Conservation (phyloP, 768 basidiomycete species). For the Mycena epipterygia region DNA sequence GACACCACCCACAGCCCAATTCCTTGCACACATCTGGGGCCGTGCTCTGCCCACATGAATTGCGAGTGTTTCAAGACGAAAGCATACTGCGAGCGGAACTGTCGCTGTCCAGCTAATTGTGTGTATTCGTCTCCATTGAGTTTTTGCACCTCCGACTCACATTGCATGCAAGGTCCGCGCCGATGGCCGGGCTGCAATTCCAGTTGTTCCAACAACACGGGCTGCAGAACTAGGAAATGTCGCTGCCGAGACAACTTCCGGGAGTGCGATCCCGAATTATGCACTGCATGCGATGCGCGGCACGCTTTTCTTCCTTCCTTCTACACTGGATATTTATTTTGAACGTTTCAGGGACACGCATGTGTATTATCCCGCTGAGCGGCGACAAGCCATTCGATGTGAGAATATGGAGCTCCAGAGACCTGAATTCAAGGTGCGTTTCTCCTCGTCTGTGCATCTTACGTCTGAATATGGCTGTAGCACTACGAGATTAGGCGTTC, state of each 20-base stretch:
- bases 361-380: not conserved
- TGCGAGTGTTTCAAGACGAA: constrained; percentile 58
- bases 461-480: not conserved
- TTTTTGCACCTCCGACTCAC: constrained; percentile 16
- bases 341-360: not conserved
- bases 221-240: constrained; percentile 42
- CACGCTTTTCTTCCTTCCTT: not conserved
- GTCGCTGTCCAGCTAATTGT: constrained; percentile 62
- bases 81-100: constrained; percentile 61
- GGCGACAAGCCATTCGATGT: not conserved
- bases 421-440: constrained; percentile 10
- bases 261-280: constrained; percentile 70
- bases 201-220: constrained; percentile 24
- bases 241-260: constrained; percentile 49
- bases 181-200: constrained; percentile 57
- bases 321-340: constrained; percentile 35
- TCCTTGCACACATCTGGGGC: constrained; percentile 57
- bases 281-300: constrained; percentile 58
- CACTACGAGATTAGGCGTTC: not conserved
- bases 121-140: constrained; percentile 25
- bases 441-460: not conserved
- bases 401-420: constrained; percentile 7
- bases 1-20: not conserved
- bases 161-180: constrained; percentile 51
- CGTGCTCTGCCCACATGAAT: constrained; percentile 51